These are phyloP conservation scores for Macrophomina phaseolina DNA, from an alignment of 2,329 filamentous ascomycete species.

Conservation along the genomic window DNA sequence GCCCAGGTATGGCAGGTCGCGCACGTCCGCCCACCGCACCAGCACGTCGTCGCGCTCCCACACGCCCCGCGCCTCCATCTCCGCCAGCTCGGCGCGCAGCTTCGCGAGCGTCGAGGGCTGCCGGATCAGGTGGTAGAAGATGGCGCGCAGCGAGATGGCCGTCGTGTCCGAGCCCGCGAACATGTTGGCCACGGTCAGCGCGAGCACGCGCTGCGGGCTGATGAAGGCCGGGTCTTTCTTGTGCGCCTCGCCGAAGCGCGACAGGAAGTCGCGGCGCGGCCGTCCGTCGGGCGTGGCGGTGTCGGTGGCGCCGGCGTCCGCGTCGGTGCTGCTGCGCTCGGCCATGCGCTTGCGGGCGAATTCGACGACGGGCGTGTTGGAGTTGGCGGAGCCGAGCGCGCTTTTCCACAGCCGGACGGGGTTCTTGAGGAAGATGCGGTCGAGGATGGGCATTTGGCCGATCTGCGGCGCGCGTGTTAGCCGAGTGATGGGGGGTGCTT, in stretches of 20 bases:
- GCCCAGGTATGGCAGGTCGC: constrained; percentile 50
- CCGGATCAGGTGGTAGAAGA: constrained; percentile 45
- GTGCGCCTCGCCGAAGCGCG: constrained; percentile 1
- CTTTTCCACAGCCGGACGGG: constrained; percentile 28
- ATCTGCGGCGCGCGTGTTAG: not conserved
- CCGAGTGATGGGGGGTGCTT: not conserved
- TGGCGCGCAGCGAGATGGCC: constrained; percentile 39
- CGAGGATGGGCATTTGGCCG: constrained; percentile 26
- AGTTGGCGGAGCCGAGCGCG: constrained; percentile 40
- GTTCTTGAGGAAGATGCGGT: constrained; percentile 27
- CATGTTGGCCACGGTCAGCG: constrained; percentile 13
- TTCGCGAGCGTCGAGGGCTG: constrained; percentile 32
- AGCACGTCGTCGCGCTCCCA: constrained; percentile 35
- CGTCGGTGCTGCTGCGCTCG: constrained; percentile 33
- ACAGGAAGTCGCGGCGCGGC: constrained; percentile 11
- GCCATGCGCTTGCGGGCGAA: constrained; percentile 26
- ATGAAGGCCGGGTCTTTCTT: constrained; percentile 3
- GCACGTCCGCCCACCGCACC: constrained; percentile 1
- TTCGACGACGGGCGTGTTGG: constrained; percentile 42
- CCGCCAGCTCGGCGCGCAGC: constrained; percentile 40
- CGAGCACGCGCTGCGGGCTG: constrained; percentile 3
- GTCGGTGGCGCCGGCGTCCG: constrained; percentile 27
- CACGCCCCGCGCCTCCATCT: constrained; percentile 30
- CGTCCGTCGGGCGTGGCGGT: not conserved
- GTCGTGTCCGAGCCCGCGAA: constrained; percentile 29